Evolutionary conservation across 148 eudicot species (phyloP), one percentile per base, ranked within the genome.

Genomic region (Linanthus parryae): DNA sequence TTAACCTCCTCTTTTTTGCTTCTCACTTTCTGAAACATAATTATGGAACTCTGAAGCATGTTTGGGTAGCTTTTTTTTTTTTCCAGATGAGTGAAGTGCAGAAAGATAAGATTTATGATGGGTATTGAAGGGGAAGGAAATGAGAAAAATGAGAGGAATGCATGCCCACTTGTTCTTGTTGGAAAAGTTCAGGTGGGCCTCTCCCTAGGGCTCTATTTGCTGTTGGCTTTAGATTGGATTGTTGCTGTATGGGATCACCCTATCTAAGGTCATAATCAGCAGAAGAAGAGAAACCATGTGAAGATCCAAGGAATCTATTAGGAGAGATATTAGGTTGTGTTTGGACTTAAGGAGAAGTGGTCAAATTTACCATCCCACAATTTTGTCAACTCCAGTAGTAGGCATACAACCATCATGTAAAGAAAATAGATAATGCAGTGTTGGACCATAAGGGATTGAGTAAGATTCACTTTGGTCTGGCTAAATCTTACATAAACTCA

Each of bases 381-480:
- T 66, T n/a, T n/a, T 57, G 69, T 56, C 80, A 70, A 69, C 55
- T 62, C n/a, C 37, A 49, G 31, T 57, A 30, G 54, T 58, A 33
- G 80, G 68, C 55, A 29, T 44, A 54, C 38, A 48, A 21, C 75
- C 80, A 75, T 50, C 62, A 64, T 56, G n/a, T n/a, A n/a, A n/a
- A n/a, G n/a, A n/a, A n/a, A n/a, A n/a, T n/a, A n/a, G n/a, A n/a
- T n/a, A n/a, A n/a, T n/a, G n/a, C n/a, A n/a, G n/a, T n/a, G n/a
- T 33, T 36, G 10, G 22, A 38, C 9, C 39, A 49, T 60, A 40
- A 29, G 29, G 38, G 54, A 41, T 49, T n/a, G n/a, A n/a, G n/a
- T n/a, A n/a, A n/a, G n/a, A n/a, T n/a, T n/a, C n/a, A n/a, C n/a
- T n/a, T n/a, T n/a, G n/a, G n/a, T n/a, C n/a, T n/a, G n/a, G n/a